Evolutionary conservation across 805 yeast genomes (phyloP), one percentile per base, ranked within the genome.

Genomic region (Lachancea nothofagi): DNA sequence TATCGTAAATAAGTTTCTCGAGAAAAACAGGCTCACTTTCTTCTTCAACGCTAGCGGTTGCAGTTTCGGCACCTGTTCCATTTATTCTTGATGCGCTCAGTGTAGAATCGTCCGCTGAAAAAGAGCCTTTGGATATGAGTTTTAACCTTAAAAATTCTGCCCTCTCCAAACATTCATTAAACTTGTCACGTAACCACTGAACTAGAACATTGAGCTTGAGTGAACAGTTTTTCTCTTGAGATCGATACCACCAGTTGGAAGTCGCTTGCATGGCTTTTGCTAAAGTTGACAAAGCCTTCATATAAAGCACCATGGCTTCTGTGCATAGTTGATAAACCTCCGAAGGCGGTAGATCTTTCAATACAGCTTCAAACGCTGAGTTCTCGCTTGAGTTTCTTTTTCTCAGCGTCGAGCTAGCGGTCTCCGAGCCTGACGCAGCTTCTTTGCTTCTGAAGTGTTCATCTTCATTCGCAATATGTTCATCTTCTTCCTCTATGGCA

Each of bases 151-250:
- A 73, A 52, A 75, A 78, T 53, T 90, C 97, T 1, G 96, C 97
- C 58, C 80, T 83, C 46, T 84, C 95, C 44, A 90, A 71, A 41
- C 86, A 78, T 54, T 88, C 96, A 61, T 93, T 90, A 64, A 88
- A 90, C 45, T 79, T 74, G 42, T 82, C 88, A 43, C 97, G 73
- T 6, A 86, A 80, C 96, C 96, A 88, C 63, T 93, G 97, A 9
- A 88, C 94, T 33, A 83, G 66, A 5, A 66, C 78, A 56, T 81
- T 81, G 50, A 83, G 63, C 43, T 72, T 69, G 12, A 71, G 62
- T 4, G 65, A 51, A 50, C 66, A 57, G 45, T 55, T 54, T 73
- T 67, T 42, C 58, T 51, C 59, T 55, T 49, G 58, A 24, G 66
- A 67, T 26, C 62, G 64, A 45, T 75, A 72, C 97, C 97, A 93